Conservation (phyloP, 768 basidiomycete species). For the Agrocybe chaxingu region DNA sequence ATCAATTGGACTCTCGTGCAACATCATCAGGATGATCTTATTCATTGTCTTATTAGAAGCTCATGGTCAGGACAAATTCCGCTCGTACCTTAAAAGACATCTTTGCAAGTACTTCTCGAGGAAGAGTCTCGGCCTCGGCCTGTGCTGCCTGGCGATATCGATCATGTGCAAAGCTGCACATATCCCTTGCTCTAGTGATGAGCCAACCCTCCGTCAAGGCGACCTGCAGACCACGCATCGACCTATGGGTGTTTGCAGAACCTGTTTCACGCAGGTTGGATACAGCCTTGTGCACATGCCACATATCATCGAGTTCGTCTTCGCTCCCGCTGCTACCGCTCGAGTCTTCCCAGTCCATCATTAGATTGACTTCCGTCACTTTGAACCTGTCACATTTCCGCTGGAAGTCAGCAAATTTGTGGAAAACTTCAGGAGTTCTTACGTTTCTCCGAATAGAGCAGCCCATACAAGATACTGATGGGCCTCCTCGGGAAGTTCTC, state of each 20-base stretch:
- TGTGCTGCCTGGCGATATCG: constrained; percentile 72
- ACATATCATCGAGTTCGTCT: constrained; percentile 48
- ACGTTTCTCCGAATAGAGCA: constrained; percentile 72
- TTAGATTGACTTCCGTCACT: constrained; percentile 66
- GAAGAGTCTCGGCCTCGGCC: constrained; percentile 50
- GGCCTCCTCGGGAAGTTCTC: constrained; percentile 61
- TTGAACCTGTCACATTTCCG: constrained; percentile 48
- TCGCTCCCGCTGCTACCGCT: constrained; percentile 48
- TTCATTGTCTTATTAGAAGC: background rate
- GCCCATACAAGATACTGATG: constrained; percentile 70
- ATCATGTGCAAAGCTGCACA: constrained; percentile 76
- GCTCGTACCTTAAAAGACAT: constrained; percentile 64
- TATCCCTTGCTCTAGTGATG: constrained; percentile 66
- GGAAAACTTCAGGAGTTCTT: constrained; percentile 18
- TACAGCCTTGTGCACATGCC: constrained; percentile 51
- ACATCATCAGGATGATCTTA: constrained; percentile 70
- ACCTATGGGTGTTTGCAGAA: constrained; percentile 43
- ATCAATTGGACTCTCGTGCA: constrained; percentile 58
- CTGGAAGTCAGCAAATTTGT: background rate
- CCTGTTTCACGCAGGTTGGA: constrained; percentile 42
- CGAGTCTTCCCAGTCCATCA: constrained; percentile 73
- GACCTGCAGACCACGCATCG: constrained; percentile 65
- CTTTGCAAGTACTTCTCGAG: constrained; percentile 48
- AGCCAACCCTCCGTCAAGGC: constrained; percentile 75
- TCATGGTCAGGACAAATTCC: constrained; percentile 1